Conservation (phyloP, 345 rosid species). For the Gynandropsis gynandra region DNA sequence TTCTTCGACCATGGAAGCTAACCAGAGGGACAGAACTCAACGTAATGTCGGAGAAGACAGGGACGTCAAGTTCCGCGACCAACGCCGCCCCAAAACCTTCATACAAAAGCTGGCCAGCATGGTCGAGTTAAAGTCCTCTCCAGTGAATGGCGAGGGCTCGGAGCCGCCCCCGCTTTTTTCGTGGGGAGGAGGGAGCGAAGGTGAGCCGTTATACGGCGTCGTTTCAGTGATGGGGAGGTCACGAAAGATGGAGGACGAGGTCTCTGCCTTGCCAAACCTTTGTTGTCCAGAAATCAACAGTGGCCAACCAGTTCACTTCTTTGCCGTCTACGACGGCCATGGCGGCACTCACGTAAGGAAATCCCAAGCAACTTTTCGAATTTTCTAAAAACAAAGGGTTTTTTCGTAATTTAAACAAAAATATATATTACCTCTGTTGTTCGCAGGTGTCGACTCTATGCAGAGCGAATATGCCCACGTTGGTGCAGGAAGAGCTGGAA, state of each 20-base stretch:
- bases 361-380: not conserved
- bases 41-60: constrained; percentile 10
- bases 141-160: too few species aligned
- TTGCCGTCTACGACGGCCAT: too few species aligned
- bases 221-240: constrained; percentile 53
- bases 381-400: too few species aligned
- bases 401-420: constrained; percentile 8
- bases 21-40: too few species aligned
- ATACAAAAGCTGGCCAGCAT: constrained; percentile 44
- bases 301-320: constrained; percentile 54
- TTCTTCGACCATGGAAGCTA: too few species aligned
- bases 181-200: constrained; percentile 6
- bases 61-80: constrained; percentile 35
- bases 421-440: not conserved
- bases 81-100: constrained; percentile 29
- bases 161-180: not conserved
- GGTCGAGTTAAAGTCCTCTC: constrained; percentile 10
- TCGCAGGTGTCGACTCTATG: constrained; percentile 33
- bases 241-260: constrained; percentile 59
- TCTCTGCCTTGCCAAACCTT: constrained; percentile 34
- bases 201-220: constrained; percentile 40
- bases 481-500: constrained; percentile 26
- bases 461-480: constrained; percentile 29
- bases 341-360: constrained; percentile 47
- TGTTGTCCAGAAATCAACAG: constrained; percentile 43